Base-by-base conservation (phyloP, 306 rosid species). In the Pyrus communis region DNA sequence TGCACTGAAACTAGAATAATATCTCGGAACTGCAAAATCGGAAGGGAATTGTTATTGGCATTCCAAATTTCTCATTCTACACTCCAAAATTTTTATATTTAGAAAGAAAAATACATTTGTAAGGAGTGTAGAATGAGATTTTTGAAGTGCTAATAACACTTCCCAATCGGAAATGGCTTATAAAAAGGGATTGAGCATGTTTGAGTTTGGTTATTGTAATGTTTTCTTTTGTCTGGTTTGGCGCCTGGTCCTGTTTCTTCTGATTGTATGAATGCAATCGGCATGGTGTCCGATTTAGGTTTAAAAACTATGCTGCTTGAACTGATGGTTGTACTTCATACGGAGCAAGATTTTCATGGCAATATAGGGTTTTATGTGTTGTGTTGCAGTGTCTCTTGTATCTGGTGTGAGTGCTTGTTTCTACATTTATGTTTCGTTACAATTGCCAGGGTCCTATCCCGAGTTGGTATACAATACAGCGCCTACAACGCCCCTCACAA, bases 161-260 rank as follows among this genome's bases (percentile, higher is more conserved):
- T 30, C 33, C 5, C 33, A 15, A 66, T 60, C 9, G 51, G 60
- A 77, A 51, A 80, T 68, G 55, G 69, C 57, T 52, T 67, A 38
- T 85, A 60, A 72, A 52, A 60, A 70, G 61, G 82, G 70, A 62
- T 55, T 77, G 75, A 73, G 58, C 70, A 43, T 11, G 78, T 25
- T 77, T 54, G 81, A 38, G 78, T 75, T 59, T 40, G 11, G 57
- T 68, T 70, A 54, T 31, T 22, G 31, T 46, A 54, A 62, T 49
- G 23, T 57, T 31, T 76, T 78, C 81, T 80, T 79, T 80, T 58
- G 52, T 75, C 38, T 64, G 67, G 38, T 66, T 7, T 31, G 27
- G 40, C 67, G 33, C n/a, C 45, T 42, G 23, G 12, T 69, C 30
- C 9, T 60, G 43, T 70, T 35, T 65, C 54, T 25, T 63, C 35